phyloP scores from a whole-genome alignment of 1,139 yeast species.

The Blastobotrys malaysiensis region DNA sequence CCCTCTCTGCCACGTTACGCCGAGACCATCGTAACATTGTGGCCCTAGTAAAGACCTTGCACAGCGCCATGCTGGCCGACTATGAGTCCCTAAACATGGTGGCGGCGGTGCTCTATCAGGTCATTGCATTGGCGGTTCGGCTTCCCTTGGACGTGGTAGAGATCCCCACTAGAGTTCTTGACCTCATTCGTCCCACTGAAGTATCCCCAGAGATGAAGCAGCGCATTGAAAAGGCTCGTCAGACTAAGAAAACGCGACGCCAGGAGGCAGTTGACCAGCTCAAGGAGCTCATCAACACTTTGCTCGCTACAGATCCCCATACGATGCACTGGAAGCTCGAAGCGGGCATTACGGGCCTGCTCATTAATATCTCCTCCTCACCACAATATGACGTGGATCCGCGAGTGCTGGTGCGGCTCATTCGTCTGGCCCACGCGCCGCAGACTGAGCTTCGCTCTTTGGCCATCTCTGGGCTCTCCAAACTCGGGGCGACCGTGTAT shows the following conservation, averaged over 20 bases:
- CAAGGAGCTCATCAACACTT: conserved; percentile 15
- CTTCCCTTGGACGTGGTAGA: conserved; percentile 21
- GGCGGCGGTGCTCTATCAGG: conserved; percentile 37
- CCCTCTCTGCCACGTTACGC: conserved; percentile 36
- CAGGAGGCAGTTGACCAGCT: conserved; percentile 18
- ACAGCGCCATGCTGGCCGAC: conserved; percentile 55
- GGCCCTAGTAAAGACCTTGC: conserved; percentile 44
- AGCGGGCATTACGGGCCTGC: conserved; percentile 42
- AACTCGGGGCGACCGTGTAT: conserved; percentile 49
- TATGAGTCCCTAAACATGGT: conserved; percentile 35
- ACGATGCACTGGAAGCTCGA: conserved; percentile 65
- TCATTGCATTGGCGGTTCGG: conserved; percentile 38
- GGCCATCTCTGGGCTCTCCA: conserved; percentile 59
- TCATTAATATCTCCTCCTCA: conserved; percentile 21
- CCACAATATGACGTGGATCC: conserved; percentile 39
- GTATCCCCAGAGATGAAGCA: conserved; percentile 38
- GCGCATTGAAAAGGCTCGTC: conserved; percentile 46
- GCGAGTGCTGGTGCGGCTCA: conserved; percentile 44
- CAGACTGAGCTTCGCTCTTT: conserved; percentile 69
- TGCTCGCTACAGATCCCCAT: conserved; percentile 13
- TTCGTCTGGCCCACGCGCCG: conserved; percentile 51
- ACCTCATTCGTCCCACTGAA: conserved; percentile 50
- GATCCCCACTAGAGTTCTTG: conserved; percentile 25
- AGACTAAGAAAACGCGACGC: conserved; percentile 43
- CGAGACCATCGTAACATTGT: conserved; percentile 53